Base-by-base conservation (phyloP, 352 stramenopile species). In the Paralagenidium karlingii region DNA sequence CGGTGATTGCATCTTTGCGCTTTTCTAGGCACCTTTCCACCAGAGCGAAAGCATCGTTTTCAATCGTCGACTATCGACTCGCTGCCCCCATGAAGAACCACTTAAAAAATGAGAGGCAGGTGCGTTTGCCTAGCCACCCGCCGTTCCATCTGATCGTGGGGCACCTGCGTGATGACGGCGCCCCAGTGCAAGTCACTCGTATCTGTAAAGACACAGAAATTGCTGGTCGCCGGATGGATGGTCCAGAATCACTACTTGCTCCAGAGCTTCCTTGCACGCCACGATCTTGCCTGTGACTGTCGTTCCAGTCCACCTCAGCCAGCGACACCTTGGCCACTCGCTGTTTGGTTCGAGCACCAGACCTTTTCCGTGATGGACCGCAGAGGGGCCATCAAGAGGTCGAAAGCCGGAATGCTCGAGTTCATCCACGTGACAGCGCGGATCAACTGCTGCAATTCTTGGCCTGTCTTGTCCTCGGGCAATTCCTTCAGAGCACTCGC, bases 41-140 rank as follows among this genome's bases (percentile, higher is more conserved):
- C 1, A 62, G 44, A 0, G 38, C 47, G 24, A 44, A 63, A n/a
- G 45, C 54, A 15, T 53, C 43, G 26, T 57, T 63, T n/a, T 59
- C 46, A 2, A 60, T 25, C 11, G 44, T 56, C 0, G 42, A 26
- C 47, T 50, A 59, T 0, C 41, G 38, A 5, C 18, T 16, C 6
- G 24, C 2, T 5, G 41, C 21, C 26, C 42, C 45, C 7, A 11
- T 11, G 34, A 61, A 66, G 0, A 18, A 13, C 16, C 52, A 49
- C 33, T 43, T 66, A 3, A 54, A 20, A 21, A 57, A 62, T 0
- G 47, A 43, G 30, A 9, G 38, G 38, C 38, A 38, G 7, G 21
- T 45, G 6, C 11, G 29, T 24, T 36, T 45, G 38, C 3, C 5
- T 9, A 4, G 29, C 38, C 19, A 45, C 6, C 24, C 16, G 38